Conservation (phyloP, 371 early-diverging fungal species). For the Entomophthora muscae region DNA sequence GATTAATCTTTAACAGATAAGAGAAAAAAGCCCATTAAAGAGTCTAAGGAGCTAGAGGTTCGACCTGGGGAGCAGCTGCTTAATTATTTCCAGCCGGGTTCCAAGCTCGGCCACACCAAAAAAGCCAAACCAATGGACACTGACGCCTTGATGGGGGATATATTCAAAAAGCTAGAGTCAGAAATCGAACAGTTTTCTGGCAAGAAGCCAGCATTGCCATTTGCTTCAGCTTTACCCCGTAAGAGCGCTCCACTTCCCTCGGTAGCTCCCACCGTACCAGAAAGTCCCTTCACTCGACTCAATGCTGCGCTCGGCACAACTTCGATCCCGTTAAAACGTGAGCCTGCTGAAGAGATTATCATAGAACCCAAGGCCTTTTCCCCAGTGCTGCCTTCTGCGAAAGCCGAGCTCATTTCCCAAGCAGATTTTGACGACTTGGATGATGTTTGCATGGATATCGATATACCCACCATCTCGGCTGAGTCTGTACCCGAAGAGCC, state of each 20-base stretch:
- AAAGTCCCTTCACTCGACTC: not conserved
- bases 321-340: not conserved
- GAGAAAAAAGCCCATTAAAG: not conserved
- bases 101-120: slow-evolving; percentile 14
- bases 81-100: not conserved
- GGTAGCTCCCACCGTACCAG: not conserved
- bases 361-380: not conserved
- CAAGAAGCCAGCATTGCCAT: not conserved
- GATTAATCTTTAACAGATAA: not conserved
- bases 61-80: not conserved
- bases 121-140: slow-evolving; percentile 9
- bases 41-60: not conserved
- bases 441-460: not conserved
- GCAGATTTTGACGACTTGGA: not conserved
- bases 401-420: not conserved
- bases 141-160: not conserved
- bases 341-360: no score
- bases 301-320: not conserved
- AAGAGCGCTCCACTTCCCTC: not conserved
- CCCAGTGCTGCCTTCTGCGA: not conserved
- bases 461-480: not conserved
- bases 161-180: not conserved
- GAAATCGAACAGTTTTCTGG: not conserved
- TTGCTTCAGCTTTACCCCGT: not conserved
- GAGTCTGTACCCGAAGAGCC: no score